phyloP scores from a whole-genome alignment of 202 grass and related monocot species.

The Thinopyrum obtusiflorum region DNA sequence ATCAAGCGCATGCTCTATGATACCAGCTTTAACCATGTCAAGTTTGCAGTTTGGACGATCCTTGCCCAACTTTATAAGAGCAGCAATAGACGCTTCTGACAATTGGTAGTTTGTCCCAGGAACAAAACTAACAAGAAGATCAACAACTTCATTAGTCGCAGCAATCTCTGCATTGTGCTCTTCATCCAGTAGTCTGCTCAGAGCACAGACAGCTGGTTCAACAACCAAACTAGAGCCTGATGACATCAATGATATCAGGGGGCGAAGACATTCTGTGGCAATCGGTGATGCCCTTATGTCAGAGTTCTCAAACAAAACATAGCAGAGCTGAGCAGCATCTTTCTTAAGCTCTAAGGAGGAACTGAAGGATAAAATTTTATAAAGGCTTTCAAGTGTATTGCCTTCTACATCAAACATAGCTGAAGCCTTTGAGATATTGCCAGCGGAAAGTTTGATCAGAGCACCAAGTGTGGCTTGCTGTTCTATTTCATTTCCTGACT shows the following conservation, averaged over 20 bases:
- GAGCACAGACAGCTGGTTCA: constrained; percentile 71
- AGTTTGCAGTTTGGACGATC: constrained; percentile 91
- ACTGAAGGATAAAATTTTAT: constrained; percentile 79
- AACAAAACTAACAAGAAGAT: constrained; percentile 84
- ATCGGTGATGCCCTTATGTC: constrained; percentile 59
- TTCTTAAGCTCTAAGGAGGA: constrained; percentile 78
- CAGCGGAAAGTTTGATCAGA: constrained; percentile 80
- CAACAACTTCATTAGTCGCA: constrained; percentile 69
- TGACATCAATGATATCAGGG: constrained; percentile 75
- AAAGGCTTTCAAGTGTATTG: constrained; percentile 80
- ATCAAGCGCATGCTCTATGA: constrained; percentile 86
- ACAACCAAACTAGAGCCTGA: constrained; percentile 61
- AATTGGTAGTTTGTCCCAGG: constrained; percentile 73
- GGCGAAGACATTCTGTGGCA: constrained; percentile 75
- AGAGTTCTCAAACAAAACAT: constrained; percentile 87
- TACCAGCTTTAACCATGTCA: constrained; percentile 94
- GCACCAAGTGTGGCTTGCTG: constrained; percentile 78
- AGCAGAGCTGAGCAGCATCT: constrained; percentile 90
- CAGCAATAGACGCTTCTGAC: constrained; percentile 66
- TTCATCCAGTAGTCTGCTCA: constrained; percentile 80
- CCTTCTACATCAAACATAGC: constrained; percentile 81
- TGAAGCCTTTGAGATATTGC: constrained; percentile 69
- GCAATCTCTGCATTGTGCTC: constrained; percentile 85
- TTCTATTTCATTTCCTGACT: constrained; percentile 92
- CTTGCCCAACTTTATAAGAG: constrained; percentile 94